Evolutionary conservation across 164 flowering plant genomes (phyloP).

Genomic region (Echeveria elegans): DNA sequence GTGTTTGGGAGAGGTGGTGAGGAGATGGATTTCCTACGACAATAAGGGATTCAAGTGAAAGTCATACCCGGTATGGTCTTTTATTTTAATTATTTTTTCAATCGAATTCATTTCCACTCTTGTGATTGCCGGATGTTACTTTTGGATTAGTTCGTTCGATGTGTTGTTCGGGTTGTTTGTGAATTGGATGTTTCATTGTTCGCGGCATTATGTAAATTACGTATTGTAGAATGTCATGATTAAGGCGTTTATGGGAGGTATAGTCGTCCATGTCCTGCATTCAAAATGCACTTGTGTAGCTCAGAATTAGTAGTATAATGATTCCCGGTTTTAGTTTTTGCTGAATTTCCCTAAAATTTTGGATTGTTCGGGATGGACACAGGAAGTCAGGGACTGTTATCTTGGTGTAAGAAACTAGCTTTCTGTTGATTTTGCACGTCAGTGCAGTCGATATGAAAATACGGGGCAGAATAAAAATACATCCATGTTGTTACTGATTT

Average conservation of each 20-base stretch:
- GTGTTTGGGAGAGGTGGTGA: constrained; percentile 99
- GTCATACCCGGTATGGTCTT: constrained; percentile 72
- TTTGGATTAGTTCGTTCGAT: background rate
- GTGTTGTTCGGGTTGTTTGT: no score
- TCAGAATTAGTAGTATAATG: no score
- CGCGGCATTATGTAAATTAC: no score
- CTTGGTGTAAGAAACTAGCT: no score
- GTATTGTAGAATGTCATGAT: no score
- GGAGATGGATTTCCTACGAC: constrained; percentile 96
- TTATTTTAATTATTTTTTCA: background rate
- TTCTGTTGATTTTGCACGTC: no score
- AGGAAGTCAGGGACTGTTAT: background rate
- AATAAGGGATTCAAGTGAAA: constrained; percentile 87
- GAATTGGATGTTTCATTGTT: no score
- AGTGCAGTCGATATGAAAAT: no score
- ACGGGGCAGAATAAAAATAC: no score
- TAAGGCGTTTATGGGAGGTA: no score
- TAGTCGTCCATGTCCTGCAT: no score
- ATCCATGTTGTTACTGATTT: background rate
- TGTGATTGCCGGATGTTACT: background rate
- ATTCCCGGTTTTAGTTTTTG: background rate
- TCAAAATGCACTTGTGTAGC: no score
- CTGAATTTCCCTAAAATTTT: background rate
- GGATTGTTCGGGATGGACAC: background rate
- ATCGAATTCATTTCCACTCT: background rate